Evolutionary conservation across 1,284 basidiomycete genomes (phyloP).

Genomic region (Ganoderma sp.): DNA sequence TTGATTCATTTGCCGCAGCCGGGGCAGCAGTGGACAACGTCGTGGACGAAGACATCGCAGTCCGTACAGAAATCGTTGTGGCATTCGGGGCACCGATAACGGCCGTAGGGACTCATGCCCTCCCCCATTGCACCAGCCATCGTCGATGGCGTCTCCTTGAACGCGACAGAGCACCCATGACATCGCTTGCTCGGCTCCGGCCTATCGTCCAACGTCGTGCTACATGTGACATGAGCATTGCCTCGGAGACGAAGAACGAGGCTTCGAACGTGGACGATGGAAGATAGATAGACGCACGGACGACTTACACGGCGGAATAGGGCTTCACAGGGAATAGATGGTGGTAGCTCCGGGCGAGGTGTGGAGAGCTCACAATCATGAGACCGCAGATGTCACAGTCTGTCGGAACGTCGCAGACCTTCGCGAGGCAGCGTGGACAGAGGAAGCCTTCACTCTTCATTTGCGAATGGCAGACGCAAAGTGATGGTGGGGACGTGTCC

Average conservation of each 20-base stretch:
- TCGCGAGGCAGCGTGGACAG: slow-evolving; percentile 91
- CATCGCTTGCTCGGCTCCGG: slow-evolving; percentile 52
- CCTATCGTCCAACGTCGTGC: slow-evolving; percentile 47
- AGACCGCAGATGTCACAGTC: slow-evolving; percentile 97
- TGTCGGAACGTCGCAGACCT: slow-evolving; percentile 97
- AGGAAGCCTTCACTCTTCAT: slow-evolving; percentile 91
- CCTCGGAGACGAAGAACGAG: slow-evolving; percentile 12
- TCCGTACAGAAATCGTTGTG: slow-evolving; percentile 63
- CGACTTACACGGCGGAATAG: slow-evolving; percentile 79
- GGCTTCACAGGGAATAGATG: slow-evolving; percentile 91
- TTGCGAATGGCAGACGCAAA: slow-evolving; percentile 94
- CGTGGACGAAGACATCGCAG: slow-evolving; percentile 70
- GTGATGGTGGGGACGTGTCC: slow-evolving; percentile 77
- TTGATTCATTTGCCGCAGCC: slow-evolving; percentile 49
- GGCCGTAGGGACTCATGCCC: slow-evolving; percentile 77
- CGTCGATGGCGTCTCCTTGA: slow-evolving; percentile 48
- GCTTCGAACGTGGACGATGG: slow-evolving; percentile 1
- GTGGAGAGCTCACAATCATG: slow-evolving; percentile 97
- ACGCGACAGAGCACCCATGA: slow-evolving; percentile 74
- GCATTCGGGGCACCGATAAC: slow-evolving; percentile 73
- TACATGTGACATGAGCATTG: slow-evolving; percentile 32
- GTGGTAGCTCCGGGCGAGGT: slow-evolving; percentile 94
- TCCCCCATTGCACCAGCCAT: slow-evolving; percentile 49
- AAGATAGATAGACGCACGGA: slow-evolving; percentile 1
- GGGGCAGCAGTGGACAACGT: slow-evolving; percentile 66